Conservation (phyloP, 768 basidiomycete species). For the Hericium erinaceus region DNA sequence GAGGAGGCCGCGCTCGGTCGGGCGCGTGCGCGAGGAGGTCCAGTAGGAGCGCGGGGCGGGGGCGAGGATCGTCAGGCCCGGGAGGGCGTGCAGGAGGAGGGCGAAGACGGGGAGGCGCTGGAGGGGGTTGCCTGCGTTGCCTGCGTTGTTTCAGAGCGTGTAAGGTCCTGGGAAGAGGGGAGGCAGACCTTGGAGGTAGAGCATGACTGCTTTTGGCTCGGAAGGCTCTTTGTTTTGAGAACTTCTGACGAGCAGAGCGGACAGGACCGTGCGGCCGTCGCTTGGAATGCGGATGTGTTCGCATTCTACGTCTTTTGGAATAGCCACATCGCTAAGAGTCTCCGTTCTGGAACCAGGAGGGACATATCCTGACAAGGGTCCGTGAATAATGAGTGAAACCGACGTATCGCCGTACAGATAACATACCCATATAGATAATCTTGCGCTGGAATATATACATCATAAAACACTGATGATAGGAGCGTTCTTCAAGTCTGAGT, state of each 20-base stretch:
- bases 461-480: conserved; percentile 30
- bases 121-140: conserved; percentile 44
- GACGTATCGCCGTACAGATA: neutral
- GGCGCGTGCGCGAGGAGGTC: conserved; percentile 30
- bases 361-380: conserved; percentile 23
- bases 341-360: conserved; percentile 33
- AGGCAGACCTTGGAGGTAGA: conserved; percentile 28
- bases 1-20: conserved; percentile 30
- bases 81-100: conserved; percentile 18
- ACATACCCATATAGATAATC: conserved; percentile 40
- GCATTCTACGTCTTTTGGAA: conserved; percentile 18
- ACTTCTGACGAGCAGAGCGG: conserved; percentile 19
- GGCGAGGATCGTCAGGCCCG: conserved; percentile 23
- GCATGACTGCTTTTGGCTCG: conserved; percentile 17
- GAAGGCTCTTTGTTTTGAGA: neutral
- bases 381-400: neutral
- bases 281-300: conserved; percentile 21
- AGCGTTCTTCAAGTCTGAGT: neutral
- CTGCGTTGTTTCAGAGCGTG: conserved; percentile 14
- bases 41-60: conserved; percentile 43
- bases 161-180: neutral
- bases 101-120: conserved; percentile 36
- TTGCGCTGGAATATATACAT: conserved; percentile 39
- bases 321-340: conserved; percentile 14
- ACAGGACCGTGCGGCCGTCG: conserved; percentile 13